These are phyloP conservation scores for Pseudopyricularia javanii DNA, from an alignment of 2,329 filamentous ascomycete species.

Conservation along the genomic window DNA sequence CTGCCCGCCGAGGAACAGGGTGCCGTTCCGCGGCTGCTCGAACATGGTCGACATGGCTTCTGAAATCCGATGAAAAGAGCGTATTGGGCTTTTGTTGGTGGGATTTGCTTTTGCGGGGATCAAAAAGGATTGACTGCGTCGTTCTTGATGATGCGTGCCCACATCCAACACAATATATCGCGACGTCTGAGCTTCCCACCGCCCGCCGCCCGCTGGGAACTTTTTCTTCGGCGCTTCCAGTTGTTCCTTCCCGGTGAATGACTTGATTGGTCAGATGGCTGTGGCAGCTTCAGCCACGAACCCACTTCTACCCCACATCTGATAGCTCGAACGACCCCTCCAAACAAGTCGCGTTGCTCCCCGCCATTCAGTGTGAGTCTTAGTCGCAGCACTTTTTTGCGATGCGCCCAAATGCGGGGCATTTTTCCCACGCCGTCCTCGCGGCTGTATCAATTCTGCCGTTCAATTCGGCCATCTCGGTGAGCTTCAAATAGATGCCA, in stretches of 20 bases:
- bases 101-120: neutral
- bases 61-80: neutral
- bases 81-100: neutral
- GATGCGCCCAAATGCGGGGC: constrained; percentile 6
- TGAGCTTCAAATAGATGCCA: neutral
- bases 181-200: neutral
- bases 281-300: neutral
- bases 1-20: constrained; percentile 88
- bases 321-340: neutral
- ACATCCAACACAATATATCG: neutral
- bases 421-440: neutral
- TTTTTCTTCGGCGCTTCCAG: constrained; percentile 7
- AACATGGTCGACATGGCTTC: constrained; percentile 81
- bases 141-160: neutral
- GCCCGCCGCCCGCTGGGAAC: neutral
- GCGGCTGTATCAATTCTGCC: neutral
- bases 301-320: neutral
- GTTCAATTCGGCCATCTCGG: neutral
- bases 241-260: constrained; percentile 8
- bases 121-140: neutral
- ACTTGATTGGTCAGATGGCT: neutral
- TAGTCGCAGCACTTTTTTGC: neutral
- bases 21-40: constrained; percentile 88
- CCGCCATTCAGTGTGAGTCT: constrained; percentile 1
- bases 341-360: neutral